phyloP scores from a whole-genome alignment of 2,329 filamentous ascomycete genomes.

The Arachnomyces sp. region DNA sequence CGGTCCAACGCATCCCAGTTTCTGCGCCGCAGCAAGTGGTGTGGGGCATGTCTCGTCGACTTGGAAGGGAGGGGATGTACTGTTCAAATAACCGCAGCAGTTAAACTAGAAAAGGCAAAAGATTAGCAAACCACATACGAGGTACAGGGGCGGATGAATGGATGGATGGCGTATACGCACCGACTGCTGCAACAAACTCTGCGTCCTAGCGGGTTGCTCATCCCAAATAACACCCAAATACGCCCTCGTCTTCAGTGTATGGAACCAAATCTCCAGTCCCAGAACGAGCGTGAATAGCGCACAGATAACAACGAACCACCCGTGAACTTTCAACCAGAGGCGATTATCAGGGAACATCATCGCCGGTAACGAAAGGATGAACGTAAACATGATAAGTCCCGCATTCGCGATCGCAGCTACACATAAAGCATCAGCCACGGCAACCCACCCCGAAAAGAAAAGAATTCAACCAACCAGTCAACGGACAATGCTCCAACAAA shows the following conservation, averaged over 20 bases:
- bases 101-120: conserved; percentile 48
- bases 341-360: conserved; percentile 58
- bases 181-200: conserved; percentile 61
- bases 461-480: conserved; percentile 39
- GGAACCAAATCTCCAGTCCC: conserved; percentile 62
- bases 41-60: conserved; percentile 60
- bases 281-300: conserved; percentile 57
- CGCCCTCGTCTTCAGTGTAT: conserved; percentile 59
- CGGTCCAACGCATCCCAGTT: conserved; percentile 59
- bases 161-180: conserved; percentile 38
- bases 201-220: conserved; percentile 46
- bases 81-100: conserved; percentile 74
- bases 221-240: conserved; percentile 56
- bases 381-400: conserved; percentile 61
- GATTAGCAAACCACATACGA: conserved; percentile 1
- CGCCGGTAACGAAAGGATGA: conserved; percentile 62
- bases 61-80: conserved; percentile 62
- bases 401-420: conserved; percentile 63
- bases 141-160: not conserved
- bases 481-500: conserved; percentile 44
- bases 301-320: conserved; percentile 55
- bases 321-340: conserved; percentile 61
- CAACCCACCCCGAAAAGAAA: conserved; percentile 10
- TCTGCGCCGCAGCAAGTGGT: conserved; percentile 60
- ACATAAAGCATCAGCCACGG: conserved; percentile 14